Percentiles rank a stretch among this genome's conserved stretches.
Conservation (phyloP, 371 early-diverging fungal genomes). For the Mucor irregularis region DNA sequence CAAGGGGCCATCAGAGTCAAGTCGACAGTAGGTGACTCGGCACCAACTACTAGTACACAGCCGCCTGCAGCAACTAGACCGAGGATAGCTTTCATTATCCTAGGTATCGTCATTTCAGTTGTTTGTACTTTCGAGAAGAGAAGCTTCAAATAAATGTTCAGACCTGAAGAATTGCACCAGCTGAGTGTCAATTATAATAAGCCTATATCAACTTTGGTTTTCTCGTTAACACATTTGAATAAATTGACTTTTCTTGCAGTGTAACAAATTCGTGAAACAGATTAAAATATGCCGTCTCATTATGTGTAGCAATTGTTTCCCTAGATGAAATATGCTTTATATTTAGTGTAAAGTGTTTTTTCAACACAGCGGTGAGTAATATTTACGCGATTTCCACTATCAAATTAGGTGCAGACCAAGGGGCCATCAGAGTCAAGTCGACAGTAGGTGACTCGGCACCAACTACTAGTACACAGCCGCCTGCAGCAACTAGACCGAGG, state of each 20-base stretch:
- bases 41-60: neutral
- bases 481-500: conserved; percentile 13
- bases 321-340: too few relatives aligned
- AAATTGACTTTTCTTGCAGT: too few relatives aligned
- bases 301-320: conserved; percentile 64
- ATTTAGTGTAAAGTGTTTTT: neutral
- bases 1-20: conserved; percentile 58
- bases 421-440: conserved; percentile 52
- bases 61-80: conserved; percentile 8
- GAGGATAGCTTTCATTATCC: conserved; percentile 19
- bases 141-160: too few relatives aligned
- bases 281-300: conserved; percentile 61
- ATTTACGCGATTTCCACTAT: conserved; percentile 66
- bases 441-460: conserved; percentile 48
- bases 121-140: too few relatives aligned
- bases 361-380: neutral
- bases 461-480: neutral
- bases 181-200: too few relatives aligned
- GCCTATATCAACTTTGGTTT: too few relatives aligned
- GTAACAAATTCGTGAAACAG: conserved; percentile 55
- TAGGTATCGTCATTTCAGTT: conserved; percentile 7
- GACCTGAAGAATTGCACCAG: too few relatives aligned
- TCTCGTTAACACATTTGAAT: too few relatives aligned
- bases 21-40: conserved; percentile 53
- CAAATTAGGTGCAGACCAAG: conserved; percentile 61